These are phyloP conservation scores for Omphalotus guepiniiformis DNA, from an alignment of 768 basidiomycete species.

Conservation along the genomic window DNA sequence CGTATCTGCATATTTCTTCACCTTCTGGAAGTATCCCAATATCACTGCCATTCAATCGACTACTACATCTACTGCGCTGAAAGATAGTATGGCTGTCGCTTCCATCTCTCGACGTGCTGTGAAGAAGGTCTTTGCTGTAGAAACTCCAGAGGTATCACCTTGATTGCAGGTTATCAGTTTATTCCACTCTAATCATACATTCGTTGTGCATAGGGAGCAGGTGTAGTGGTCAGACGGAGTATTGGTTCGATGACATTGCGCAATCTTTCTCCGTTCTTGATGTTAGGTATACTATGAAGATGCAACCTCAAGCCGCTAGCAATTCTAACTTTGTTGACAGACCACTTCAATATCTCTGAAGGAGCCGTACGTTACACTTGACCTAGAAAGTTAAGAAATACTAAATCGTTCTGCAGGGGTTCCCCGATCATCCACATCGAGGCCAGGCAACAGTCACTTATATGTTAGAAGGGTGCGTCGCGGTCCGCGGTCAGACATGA, in stretches of 20 bases:
- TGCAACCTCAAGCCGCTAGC: neutral
- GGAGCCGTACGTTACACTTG: constrained; percentile 52
- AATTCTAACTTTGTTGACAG: constrained; percentile 18
- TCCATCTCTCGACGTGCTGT: constrained; percentile 62
- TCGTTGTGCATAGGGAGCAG: constrained; percentile 52
- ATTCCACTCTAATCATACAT: constrained; percentile 4
- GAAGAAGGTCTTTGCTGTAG: constrained; percentile 74
- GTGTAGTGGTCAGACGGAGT: constrained; percentile 79
- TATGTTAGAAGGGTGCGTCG: constrained; percentile 71
- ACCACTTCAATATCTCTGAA: constrained; percentile 69
- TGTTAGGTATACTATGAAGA: constrained; percentile 38
- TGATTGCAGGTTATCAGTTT: neutral
- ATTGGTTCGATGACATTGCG: constrained; percentile 73
- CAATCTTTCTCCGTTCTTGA: constrained; percentile 87
- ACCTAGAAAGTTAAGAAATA: neutral
- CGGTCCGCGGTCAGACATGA: neutral
- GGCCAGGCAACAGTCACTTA: constrained; percentile 90
- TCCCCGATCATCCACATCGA: constrained; percentile 91
- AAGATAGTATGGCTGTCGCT: constrained; percentile 29
- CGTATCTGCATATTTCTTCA: no score
- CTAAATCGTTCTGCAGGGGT: constrained; percentile 48
- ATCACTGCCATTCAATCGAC: no score
- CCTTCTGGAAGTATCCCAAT: no score
- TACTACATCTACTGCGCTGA: no score
- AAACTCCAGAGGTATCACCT: constrained; percentile 57